Base-by-base conservation (phyloP, 371 early-diverging fungal genomes). In the Mucor circinelloides region DNA sequence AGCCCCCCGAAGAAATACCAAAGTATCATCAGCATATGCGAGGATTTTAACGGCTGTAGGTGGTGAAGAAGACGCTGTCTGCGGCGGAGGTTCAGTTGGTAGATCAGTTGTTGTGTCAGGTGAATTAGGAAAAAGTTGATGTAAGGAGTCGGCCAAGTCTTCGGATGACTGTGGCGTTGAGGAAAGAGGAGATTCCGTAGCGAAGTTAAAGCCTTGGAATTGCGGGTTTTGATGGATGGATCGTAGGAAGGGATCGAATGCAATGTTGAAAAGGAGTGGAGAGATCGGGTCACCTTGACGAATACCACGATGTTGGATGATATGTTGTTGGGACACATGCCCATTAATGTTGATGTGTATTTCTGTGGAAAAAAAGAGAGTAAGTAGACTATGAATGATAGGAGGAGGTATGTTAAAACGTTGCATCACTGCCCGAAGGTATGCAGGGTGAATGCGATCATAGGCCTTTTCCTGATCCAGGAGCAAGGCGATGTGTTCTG, bases 211-310 rank as follows among this genome's bases (percentile, higher is more conserved):
- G 5, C 52, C 59, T n/a, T 17, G 1, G 38, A 66, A 52, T 2
- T 3, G 3, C 17, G 58, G 36, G 19, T 58, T 3, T 25, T 30
- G 48, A 0, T 34, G 34, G 7, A 62, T 60, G 2, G 60, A 56
- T 0, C 64, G 65, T 0, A 76, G 54, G 9, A 73, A 69, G 1
- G 71, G 76, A 38, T 65, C 63, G 25, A 66, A 66, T 25, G 66
- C 71, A 17, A 70, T 34, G 21, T 70, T 71, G 60, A 67, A 71
- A 12, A 71, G 48, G 13, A 71, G 71, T 4, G 70, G 72, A 21
- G 46, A 60, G 7, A 67, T 63, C 1, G 69, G 73, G 31, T 73
- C 73, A 0, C 67, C 67, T 52, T 73, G 73, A 1, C 67, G 60
- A 0, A 69, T 34, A 9, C 73, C 73, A 15, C 64, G 60, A 8